Conservation (phyloP, 208 protist genomes). For the Naegleria fowleri region DNA sequence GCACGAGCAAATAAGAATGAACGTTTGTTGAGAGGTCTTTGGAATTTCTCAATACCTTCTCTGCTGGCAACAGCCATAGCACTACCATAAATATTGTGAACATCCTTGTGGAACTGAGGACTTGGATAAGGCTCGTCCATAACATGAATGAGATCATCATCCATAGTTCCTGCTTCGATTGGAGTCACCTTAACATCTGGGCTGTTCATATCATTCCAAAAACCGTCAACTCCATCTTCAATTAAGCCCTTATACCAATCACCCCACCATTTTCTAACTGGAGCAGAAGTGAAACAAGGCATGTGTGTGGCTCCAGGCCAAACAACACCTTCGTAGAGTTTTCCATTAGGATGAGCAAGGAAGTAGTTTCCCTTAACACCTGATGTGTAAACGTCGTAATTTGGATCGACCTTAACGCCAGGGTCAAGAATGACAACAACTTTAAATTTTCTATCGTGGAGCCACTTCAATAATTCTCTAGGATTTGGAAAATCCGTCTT, state of each 20-base stretch:
- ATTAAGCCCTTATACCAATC: conserved; percentile 42
- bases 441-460: conserved; percentile 35
- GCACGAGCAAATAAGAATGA: conserved; percentile 42
- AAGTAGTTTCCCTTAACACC: conserved; percentile 41
- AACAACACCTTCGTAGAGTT: conserved; percentile 40
- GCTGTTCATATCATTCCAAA: conserved; percentile 84
- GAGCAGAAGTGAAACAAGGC: conserved; percentile 55
- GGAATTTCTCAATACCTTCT: conserved; percentile 11
- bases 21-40: conserved; percentile 24
- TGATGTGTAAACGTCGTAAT: conserved; percentile 44
- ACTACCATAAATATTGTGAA: conserved; percentile 64
- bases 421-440: conserved; percentile 43
- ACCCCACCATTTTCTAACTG: conserved; percentile 47
- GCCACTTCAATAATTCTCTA: conserved; percentile 8
- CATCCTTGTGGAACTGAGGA: conserved; percentile 40
- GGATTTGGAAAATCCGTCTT: conserved; percentile 28
- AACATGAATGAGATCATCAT: conserved; percentile 14
- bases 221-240: conserved; percentile 50
- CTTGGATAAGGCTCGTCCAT: conserved; percentile 30
- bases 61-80: conserved; percentile 37
- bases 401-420: conserved; percentile 31
- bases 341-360: conserved; percentile 31
- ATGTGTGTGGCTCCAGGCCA: conserved; percentile 54
- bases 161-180: conserved; percentile 7
- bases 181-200: conserved; percentile 11